Evolutionary conservation across 495 filamentous ascomycete species (phyloP).

Genomic region (Penicillium manginii): DNA sequence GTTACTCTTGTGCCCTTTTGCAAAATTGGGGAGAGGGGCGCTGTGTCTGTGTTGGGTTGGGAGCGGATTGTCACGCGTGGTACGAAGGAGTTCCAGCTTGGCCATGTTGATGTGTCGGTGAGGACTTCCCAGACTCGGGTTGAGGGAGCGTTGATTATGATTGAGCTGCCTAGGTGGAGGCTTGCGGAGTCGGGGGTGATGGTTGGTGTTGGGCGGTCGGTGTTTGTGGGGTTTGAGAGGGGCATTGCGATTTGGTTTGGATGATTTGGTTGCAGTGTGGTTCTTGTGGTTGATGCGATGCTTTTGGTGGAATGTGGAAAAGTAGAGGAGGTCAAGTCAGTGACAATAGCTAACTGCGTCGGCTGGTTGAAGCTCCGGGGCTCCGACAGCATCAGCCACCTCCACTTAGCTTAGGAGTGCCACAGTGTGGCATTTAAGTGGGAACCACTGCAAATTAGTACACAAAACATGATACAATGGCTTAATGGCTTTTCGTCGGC

Average conservation of each 20-base stretch:
- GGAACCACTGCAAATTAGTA: too few relatives aligned
- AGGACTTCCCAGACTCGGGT: constrained; percentile 40
- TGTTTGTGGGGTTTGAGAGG: constrained; percentile 24
- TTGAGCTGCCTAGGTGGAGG: constrained; percentile 40
- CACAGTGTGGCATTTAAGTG: too few relatives aligned
- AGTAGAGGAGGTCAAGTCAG: background rate
- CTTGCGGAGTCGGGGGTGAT: constrained; percentile 34
- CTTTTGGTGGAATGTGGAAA: too few relatives aligned
- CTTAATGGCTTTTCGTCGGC: background rate
- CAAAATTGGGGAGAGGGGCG: constrained; percentile 31
- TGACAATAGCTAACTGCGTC: too few relatives aligned
- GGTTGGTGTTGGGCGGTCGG: constrained; percentile 37
- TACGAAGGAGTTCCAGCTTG: constrained; percentile 48
- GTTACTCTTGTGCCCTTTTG: constrained; percentile 42
- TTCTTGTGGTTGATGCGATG: background rate
- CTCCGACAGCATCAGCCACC: background rate
- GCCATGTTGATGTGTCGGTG: constrained; percentile 47
- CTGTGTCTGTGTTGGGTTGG: constrained; percentile 26
- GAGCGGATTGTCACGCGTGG: constrained; percentile 45
- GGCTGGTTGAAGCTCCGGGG: constrained; percentile 3
- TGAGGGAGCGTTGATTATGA: constrained; percentile 37
- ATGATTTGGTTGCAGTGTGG: background rate
- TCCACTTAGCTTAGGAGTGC: too few relatives aligned
- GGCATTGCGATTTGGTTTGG: constrained; percentile 9
- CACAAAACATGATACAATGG: too few relatives aligned